Evolutionary conservation across 768 basidiomycete species (phyloP).

Genomic region (Clathrus columnatus): DNA sequence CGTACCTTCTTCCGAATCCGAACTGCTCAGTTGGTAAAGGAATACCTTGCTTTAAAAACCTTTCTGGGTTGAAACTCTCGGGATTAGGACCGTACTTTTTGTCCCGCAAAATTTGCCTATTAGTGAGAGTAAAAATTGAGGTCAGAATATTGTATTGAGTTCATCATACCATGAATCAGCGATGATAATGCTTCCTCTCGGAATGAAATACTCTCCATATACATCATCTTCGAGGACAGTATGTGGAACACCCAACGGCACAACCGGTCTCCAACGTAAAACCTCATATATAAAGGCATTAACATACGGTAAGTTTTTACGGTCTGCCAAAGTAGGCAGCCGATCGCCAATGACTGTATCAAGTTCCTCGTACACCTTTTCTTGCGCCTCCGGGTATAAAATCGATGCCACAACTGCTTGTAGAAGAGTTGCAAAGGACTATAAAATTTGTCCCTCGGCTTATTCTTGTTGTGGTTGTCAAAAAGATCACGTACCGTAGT

Average conservation of each 20-base stretch:
- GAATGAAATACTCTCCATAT: neutral
- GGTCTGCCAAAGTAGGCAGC: too few species aligned
- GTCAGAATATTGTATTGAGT: too few species aligned
- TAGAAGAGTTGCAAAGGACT: too few species aligned
- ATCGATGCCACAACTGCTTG: too few species aligned
- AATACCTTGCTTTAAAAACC: slow-evolving; percentile 22
- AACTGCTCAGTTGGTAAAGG: slow-evolving; percentile 25
- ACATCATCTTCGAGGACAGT: neutral
- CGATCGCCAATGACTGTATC: too few species aligned
- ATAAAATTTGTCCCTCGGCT: too few species aligned
- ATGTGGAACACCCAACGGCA: neutral
- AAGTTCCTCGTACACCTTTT: too few species aligned
- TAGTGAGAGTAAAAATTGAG: too few species aligned
- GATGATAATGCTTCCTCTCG: neutral
- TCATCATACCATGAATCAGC: neutral
- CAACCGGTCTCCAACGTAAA: neutral
- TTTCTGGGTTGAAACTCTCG: slow-evolving; percentile 28
- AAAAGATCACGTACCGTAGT: neutral
- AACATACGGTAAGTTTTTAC: neutral
- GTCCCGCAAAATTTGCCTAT: neutral
- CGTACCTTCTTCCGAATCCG: slow-evolving; percentile 24
- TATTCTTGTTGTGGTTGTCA: too few species aligned
- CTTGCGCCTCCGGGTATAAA: neutral
- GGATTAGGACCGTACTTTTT: slow-evolving; percentile 19
- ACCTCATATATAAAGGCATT: neutral